Base-by-base conservation (phyloP, 225 moss, liverwort and hornwort species). In the Ulota crispa region DNA sequence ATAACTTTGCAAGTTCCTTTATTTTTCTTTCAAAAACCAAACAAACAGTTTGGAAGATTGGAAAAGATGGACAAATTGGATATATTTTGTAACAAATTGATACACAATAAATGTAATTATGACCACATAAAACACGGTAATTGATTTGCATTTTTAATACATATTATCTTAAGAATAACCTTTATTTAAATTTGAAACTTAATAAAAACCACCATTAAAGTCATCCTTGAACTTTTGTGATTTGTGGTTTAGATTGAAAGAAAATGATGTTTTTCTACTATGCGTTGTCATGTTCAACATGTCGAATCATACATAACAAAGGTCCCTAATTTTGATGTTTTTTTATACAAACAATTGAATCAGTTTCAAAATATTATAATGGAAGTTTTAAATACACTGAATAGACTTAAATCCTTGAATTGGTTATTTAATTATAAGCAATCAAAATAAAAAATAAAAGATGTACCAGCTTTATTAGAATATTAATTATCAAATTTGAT, bases 151-250 rank as follows among this genome's bases (percentile, higher is more conserved):
- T 43, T 63, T 13, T 63, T 14, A 4, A 64, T 32, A 15, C 8
- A 20, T 36, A 3, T 41, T 21, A 67, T 10, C 5, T 50, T n/a
- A n/a, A 50, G 16, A 5, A 16, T 50, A 50, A 15, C 9, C 2
- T 11, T 31, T 1, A 0, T 0, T 42, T 2, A 8, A 31, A 12
- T 7, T 20, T 9, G 0, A 41, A 69, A 7, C 39, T 0, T 15
- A 0, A 5, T 24, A 0, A 3, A 4, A 6, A 0, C 15, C 16
- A 50, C 0, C 19, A 6, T 1, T 57, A 0, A 19, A 43, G 4
- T 10, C 26, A 32, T 34, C 0, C 13, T 68, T 37, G 3, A 52
- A 13, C 39, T 18, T 1, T 30, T 52, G 14, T 18, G 0, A 18
- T 19, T 11, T 53, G 1, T 52, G 0, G 4, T 43, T 36, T 4